Conservation (phyloP, 116 monocot genomes). For the Cymodocea nodosa region DNA sequence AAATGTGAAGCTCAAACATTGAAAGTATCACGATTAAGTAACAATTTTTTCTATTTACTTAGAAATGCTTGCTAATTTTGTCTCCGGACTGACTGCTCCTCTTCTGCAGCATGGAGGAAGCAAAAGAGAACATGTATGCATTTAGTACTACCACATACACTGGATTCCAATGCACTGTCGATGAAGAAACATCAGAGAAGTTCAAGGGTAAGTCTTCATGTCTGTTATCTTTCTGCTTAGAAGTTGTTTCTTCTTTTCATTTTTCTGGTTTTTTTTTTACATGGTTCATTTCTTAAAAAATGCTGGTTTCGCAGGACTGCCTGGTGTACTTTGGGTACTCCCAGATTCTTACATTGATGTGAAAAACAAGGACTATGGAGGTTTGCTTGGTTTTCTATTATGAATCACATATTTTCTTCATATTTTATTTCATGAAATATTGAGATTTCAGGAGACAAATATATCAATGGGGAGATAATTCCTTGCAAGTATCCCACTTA, state of each 20-base stretch:
- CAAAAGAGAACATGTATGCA: conserved; percentile 99
- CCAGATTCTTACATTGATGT: conserved; percentile 99
- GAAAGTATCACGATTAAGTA: no score
- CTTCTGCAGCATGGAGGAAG: conserved; percentile 14
- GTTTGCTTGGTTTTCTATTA: conserved; percentile 17
- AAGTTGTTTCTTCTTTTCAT: not conserved
- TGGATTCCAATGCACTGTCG: conserved; percentile 87
- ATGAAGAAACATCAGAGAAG: conserved; percentile 94
- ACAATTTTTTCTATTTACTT: no score
- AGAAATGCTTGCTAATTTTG: no score
- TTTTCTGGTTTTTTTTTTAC: not conserved
- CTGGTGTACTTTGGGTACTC: conserved; percentile 94
- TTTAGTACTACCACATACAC: conserved; percentile 98
- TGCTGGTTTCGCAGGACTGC: conserved; percentile 38
- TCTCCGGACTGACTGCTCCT: no score
- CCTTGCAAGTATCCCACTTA: conserved; percentile 85
- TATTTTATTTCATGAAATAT: not conserved
- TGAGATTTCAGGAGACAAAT: conserved; percentile 68
- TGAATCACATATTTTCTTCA: not conserved
- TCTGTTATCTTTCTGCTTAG: not conserved
- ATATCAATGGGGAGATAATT: conserved; percentile 98
- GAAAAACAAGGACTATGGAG: conserved; percentile 97
- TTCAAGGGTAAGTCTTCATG: conserved; percentile 58
- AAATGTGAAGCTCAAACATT: no score
- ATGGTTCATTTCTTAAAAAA: not conserved